Percentiles rank a stretch among this genome's conserved stretches.
phyloP scores from a whole-genome alignment of 2,329 filamentous ascomycete species.

The Fusarium albidum region DNA sequence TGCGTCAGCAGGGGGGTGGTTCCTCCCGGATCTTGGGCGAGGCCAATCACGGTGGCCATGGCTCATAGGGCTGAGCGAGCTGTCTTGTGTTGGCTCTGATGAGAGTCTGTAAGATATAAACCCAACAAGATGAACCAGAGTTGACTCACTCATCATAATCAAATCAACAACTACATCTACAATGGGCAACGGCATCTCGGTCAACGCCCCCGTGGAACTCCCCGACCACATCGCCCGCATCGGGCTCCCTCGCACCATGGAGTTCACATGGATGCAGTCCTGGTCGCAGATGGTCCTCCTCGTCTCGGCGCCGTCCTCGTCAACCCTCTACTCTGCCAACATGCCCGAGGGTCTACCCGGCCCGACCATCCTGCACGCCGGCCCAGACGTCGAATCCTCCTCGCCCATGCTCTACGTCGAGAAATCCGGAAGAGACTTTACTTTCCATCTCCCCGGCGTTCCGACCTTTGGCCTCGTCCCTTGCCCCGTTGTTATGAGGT shows the following conservation, averaged over 20 bases:
- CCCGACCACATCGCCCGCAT: slow-evolving; percentile 18
- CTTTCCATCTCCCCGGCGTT: slow-evolving; percentile 20
- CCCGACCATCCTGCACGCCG: slow-evolving; percentile 7
- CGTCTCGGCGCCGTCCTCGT: slow-evolving; percentile 6
- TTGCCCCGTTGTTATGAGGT: slow-evolving; percentile 8
- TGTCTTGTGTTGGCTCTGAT: too few relatives aligned
- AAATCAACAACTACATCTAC: not conserved
- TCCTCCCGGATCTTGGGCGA: too few relatives aligned
- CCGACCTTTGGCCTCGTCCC: slow-evolving; percentile 10
- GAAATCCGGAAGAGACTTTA: not conserved
- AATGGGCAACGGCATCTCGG: not conserved
- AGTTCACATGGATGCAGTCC: slow-evolving; percentile 24
- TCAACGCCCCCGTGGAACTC: slow-evolving; percentile 3
- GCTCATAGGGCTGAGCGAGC: too few relatives aligned
- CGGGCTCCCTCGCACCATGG: slow-evolving; percentile 26
- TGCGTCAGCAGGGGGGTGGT: too few relatives aligned
- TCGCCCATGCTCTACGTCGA: slow-evolving; percentile 12
- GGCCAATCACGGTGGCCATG: too few relatives aligned
- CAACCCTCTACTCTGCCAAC: slow-evolving; percentile 8
- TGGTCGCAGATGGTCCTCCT: slow-evolving; percentile 15
- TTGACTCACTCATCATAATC: too few relatives aligned
- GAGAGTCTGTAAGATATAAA: too few relatives aligned
- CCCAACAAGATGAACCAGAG: too few relatives aligned
- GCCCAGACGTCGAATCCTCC: slow-evolving; percentile 1
- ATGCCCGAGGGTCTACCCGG: slow-evolving; percentile 26